phyloP scores from a whole-genome alignment of 805 yeast species.

The Kluyveromyces aestuarii region DNA sequence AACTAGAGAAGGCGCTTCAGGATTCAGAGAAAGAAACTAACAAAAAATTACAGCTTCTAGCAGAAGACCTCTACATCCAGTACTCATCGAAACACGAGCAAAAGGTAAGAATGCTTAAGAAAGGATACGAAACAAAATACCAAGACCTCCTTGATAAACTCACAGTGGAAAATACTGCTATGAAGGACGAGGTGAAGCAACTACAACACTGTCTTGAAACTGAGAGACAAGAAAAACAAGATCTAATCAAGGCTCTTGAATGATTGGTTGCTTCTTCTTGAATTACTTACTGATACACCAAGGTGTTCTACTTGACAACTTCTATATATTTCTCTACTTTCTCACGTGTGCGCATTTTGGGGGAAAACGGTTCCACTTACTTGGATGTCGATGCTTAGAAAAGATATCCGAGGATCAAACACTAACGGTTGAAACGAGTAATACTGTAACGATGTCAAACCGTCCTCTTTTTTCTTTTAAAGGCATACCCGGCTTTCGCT shows the following conservation, averaged over 20 bases:
- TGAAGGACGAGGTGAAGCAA: slow-evolving; percentile 44
- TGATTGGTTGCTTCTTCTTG: background rate
- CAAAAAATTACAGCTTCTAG: slow-evolving; percentile 48
- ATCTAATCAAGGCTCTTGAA: slow-evolving; percentile 45
- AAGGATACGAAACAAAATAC: slow-evolving; percentile 49
- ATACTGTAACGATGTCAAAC: background rate
- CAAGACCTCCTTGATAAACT: slow-evolving; percentile 35
- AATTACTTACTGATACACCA: too few relatives aligned
- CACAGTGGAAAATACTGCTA: slow-evolving; percentile 35
- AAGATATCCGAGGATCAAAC: too few relatives aligned
- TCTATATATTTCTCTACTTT: too few relatives aligned
- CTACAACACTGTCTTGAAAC: slow-evolving; percentile 37
- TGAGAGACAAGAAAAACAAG: slow-evolving; percentile 51
- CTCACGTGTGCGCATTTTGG: too few relatives aligned
- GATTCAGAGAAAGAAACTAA: slow-evolving; percentile 42
- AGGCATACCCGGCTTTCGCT: background rate
- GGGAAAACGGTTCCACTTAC: too few relatives aligned
- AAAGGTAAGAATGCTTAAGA: slow-evolving; percentile 54
- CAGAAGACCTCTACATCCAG: slow-evolving; percentile 62
- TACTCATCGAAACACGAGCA: slow-evolving; percentile 71
- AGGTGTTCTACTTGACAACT: too few relatives aligned
- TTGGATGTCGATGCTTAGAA: too few relatives aligned
- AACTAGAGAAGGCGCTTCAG: slow-evolving; percentile 27
- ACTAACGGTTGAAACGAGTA: too few relatives aligned
- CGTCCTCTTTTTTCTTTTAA: background rate